phyloP scores from a whole-genome alignment of 2,329 filamentous ascomycete species.

The Fusarium sp. region DNA sequence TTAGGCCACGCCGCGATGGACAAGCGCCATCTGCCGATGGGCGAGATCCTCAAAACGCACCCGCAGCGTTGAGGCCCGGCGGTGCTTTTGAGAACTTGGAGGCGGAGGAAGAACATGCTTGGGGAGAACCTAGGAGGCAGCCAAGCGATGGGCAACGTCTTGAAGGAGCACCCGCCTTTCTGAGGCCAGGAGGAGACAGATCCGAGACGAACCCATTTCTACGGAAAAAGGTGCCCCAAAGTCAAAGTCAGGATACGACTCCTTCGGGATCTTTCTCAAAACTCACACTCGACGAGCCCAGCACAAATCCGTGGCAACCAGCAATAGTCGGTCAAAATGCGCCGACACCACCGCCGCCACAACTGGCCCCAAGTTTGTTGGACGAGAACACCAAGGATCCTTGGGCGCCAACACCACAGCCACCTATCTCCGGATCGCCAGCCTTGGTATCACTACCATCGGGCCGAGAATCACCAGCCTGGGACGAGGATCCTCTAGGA shows the following conservation, averaged over 20 bases:
- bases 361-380: slow-evolving; percentile 29
- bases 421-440: slow-evolving; percentile 45
- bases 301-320: slow-evolving; percentile 51
- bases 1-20: slow-evolving; percentile 27
- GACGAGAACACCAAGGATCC: slow-evolving; percentile 46
- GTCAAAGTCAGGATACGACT: slow-evolving; percentile 38
- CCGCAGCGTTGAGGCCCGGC: slow-evolving; percentile 50
- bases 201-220: slow-evolving; percentile 66
- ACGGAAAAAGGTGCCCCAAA: slow-evolving; percentile 57
- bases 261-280: slow-evolving; percentile 55
- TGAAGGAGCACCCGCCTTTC: slow-evolving; percentile 45
- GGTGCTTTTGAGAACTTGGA: slow-evolving; percentile 32
- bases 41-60: slow-evolving; percentile 36
- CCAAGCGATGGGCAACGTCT: slow-evolving; percentile 7
- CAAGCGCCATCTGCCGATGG: slow-evolving; percentile 4
- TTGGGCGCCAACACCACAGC: slow-evolving; percentile 46
- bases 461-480: slow-evolving; percentile 52
- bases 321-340: slow-evolving; percentile 38
- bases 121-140: slow-evolving; percentile 45
- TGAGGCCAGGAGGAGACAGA: slow-evolving; percentile 50
- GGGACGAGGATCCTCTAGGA: slow-evolving; percentile 52
- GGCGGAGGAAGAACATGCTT: slow-evolving; percentile 47
- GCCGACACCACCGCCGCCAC: slow-evolving; percentile 10
- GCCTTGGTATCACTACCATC: slow-evolving; percentile 52
- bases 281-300: slow-evolving; percentile 56